phyloP scores from a whole-genome alignment of 176 grass and related monocot genomes.

The Thalia dealbata region DNA sequence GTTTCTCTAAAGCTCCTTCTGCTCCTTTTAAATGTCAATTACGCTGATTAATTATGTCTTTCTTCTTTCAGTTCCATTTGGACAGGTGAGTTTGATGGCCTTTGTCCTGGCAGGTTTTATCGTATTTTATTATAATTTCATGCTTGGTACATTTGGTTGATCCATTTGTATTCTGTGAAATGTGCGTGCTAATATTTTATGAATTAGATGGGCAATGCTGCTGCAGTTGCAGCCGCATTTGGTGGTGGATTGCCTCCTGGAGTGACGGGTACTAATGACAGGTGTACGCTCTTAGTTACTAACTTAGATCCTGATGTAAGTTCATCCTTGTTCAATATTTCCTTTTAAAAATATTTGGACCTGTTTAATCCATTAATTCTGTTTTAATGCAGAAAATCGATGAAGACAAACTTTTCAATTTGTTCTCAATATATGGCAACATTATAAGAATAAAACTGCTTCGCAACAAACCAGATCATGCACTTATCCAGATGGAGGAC shows the following conservation, averaged over 20 bases:
- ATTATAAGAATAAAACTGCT: constrained; percentile 85
- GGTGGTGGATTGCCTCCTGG: constrained; percentile 59
- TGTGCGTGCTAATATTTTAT: constrained; percentile 11
- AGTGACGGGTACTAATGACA: constrained; percentile 64
- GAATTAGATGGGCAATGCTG: constrained; percentile 57
- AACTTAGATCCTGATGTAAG: constrained; percentile 96
- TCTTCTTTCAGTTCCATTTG: constrained; percentile 48
- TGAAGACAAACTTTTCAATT: constrained; percentile 92
- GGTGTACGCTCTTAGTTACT: constrained; percentile 84
- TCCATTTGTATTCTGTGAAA: background rate
- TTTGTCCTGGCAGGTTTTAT: constrained; percentile 8
- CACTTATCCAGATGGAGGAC: constrained; percentile 90
- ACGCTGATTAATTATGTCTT: constrained; percentile 2
- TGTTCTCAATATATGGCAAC: constrained; percentile 96
- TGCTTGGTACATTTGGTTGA: background rate
- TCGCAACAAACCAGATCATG: constrained; percentile 88
- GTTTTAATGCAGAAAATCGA: constrained; percentile 66
- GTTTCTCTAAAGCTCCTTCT: background rate
- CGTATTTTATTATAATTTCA: background rate
- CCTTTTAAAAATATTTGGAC: background rate
- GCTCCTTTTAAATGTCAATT: background rate
- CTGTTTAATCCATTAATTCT: constrained; percentile 9
- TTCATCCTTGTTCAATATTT: constrained; percentile 4
- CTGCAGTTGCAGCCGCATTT: constrained; percentile 73
- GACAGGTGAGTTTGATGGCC: constrained; percentile 45